Base-by-base conservation (phyloP, 148 eudicot species). In the Chenopodium suecicum region DNA sequence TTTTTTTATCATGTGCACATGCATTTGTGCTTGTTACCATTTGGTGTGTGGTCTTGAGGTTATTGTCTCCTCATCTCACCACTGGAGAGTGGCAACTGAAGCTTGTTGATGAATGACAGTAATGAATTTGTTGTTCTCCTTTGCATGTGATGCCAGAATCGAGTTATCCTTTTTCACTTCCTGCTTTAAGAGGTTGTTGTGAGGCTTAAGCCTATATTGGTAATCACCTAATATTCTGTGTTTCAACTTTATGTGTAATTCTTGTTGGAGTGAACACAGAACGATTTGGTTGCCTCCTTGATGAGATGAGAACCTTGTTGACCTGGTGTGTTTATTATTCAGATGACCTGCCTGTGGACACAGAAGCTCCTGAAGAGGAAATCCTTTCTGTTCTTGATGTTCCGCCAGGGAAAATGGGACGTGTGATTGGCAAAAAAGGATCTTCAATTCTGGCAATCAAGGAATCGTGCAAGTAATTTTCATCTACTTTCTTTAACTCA, bases 341-440 rank as follows among this genome's bases (percentile, higher is more conserved):
- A 92, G 97, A 90, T 70, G 89, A 86, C 31, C 83, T 93, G 71
- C 76, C 84, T 73, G 31, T 70, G 47, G 91, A 91, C 48, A 87
- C 85, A 25, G 78, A 88, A 80, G 84, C 82, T 80, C 87, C 88
- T 6, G 98, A 95, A 81, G 87, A 83, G 81, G 97, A 95, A 84
- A 86, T 91, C 77, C 83, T 95, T 67, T 93, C 94, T 58, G 94
- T 92, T 72, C 88, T 93, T 74, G 87, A 95, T 86, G 94, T 95
- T 74, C 94, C 98, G 17, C 91, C 85, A 5, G 97, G 94, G 9
- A 92, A 92, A 87, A 94, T 94, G 97, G 97, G 97, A 52, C 82
- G 84, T 78, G 83, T 93, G 73, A 93, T 93, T 73, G 97, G 97
- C 77, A 83, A 84, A 74, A 89, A 86, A 86, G 97, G 97, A 82